Percentiles rank a stretch among this genome's conserved stretches.
Evolutionary conservation across 192 early-diverging fungal species (phyloP).

Genomic region (Rhizoclosmatium globosum): DNA sequence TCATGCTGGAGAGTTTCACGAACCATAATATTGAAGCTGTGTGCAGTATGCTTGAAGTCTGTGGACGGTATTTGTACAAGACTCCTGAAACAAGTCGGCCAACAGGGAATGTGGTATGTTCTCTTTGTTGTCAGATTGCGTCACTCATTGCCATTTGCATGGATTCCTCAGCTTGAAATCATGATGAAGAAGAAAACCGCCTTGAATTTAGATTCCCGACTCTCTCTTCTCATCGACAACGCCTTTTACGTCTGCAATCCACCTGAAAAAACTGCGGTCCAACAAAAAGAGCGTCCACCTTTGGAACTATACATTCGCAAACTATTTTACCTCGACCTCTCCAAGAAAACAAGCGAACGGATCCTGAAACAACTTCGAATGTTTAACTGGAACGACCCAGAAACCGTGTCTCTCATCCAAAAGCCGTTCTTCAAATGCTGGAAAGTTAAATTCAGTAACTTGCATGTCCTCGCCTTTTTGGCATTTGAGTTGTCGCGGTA

Average conservation of each 20-base stretch:
- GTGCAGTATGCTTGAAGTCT: conserved; percentile 84
- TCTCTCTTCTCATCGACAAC: conserved; percentile 91
- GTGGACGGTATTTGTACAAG: conserved; percentile 87
- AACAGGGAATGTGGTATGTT: conserved; percentile 70
- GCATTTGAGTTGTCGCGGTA: conserved; percentile 78
- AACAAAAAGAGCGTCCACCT: conserved; percentile 77
- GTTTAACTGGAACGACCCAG: conserved; percentile 82
- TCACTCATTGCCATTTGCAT: background rate
- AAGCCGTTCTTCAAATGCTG: conserved; percentile 89
- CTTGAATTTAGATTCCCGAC: conserved; percentile 85
- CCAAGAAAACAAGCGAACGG: conserved; percentile 73
- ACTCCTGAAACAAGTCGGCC: conserved; percentile 77
- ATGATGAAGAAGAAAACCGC: conserved; percentile 88
- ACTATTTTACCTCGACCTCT: conserved; percentile 85
- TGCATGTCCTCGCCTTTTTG: conserved; percentile 84
- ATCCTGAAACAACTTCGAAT: conserved; percentile 78
- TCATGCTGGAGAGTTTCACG: conserved; percentile 84
- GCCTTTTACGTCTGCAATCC: conserved; percentile 90
- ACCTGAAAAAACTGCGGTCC: conserved; percentile 67
- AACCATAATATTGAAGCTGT: conserved; percentile 85
- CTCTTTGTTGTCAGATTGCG: conserved; percentile 14
- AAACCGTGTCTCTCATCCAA: conserved; percentile 62
- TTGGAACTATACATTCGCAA: conserved; percentile 91
- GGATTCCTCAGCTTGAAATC: conserved; percentile 76
- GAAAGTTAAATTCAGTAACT: conserved; percentile 91